Evolutionary conservation across 768 basidiomycete species (phyloP).

Genomic region (Pisolithus sp.): DNA sequence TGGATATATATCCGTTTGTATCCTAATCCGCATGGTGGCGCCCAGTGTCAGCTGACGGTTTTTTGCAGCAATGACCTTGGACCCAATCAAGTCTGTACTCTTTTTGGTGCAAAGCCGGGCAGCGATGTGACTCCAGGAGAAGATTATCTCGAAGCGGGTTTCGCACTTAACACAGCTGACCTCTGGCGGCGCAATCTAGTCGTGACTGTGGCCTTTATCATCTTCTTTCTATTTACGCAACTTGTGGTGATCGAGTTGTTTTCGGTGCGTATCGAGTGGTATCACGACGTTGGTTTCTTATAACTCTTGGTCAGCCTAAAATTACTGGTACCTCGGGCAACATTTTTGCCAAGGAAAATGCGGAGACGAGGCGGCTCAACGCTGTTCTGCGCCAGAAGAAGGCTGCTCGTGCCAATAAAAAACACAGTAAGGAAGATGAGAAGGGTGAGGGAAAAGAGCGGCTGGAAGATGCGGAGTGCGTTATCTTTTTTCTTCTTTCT

Average conservation of each 20-base stretch:
- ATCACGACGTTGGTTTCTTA: too few species aligned
- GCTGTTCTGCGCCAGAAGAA: slow-evolving; percentile 48
- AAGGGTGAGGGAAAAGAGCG: slow-evolving; percentile 16
- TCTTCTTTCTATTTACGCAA: slow-evolving; percentile 66
- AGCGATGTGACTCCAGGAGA: slow-evolving; percentile 48
- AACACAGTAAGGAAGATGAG: slow-evolving; percentile 21
- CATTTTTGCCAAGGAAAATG: slow-evolving; percentile 55
- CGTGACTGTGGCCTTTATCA: slow-evolving; percentile 63
- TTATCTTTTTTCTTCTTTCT: slow-evolving; percentile 1
- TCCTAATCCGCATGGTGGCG: not conserved
- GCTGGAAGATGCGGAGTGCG: slow-evolving; percentile 11
- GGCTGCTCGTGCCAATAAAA: slow-evolving; percentile 26
- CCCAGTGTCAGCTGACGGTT: slow-evolving; percentile 7
- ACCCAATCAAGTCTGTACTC: slow-evolving; percentile 71
- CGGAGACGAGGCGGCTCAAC: slow-evolving; percentile 50
- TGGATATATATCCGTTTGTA: slow-evolving; percentile 58
- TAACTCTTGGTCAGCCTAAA: slow-evolving; percentile 23
- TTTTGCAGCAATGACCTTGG: slow-evolving; percentile 42
- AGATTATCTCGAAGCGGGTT: slow-evolving; percentile 56
- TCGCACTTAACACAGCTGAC: slow-evolving; percentile 41
- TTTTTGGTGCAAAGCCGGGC: slow-evolving; percentile 58
- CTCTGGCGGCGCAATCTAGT: slow-evolving; percentile 66
- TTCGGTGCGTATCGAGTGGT: slow-evolving; percentile 34
- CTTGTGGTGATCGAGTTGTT: slow-evolving; percentile 60
- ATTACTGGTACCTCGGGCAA: slow-evolving; percentile 37